Evolutionary conservation across 495 filamentous ascomycete genomes (phyloP), one percentile per base, ranked within the genome.

Genomic region (Cryomyces antarcticus): DNA sequence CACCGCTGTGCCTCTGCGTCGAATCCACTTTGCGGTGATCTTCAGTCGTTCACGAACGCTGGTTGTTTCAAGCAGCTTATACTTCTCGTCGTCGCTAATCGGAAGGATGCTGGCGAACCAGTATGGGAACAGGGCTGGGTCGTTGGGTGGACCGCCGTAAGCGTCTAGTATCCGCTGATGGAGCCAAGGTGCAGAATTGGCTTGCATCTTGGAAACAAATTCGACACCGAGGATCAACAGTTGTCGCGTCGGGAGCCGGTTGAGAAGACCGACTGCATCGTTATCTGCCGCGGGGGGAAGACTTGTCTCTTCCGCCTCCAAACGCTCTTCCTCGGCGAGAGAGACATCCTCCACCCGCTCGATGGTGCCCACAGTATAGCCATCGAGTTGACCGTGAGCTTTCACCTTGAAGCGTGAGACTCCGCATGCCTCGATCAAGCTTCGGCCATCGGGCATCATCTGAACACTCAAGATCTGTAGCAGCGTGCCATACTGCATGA

Each of bases 61-160:
- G 4, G 60, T 74, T 4, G 77, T 78, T 7, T 62, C 56, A 28
- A 94, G 59, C 17, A 94, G 59, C 6, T 64, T 65, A 50, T 93
- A 92, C 52, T 87, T 88, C 46, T 92, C 78, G 24, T 75, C 66
- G 12, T 85, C 81, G 34, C 67, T 67, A 30, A 87, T 72, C 11
- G 83, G 84, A 7, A 92, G 54, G 40, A 92, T 73, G 49, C 70
- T 80, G 11, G 82, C 85, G 47, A 95, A 80, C 87, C 87, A 95
- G 66, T 83, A 95, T 0, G 85, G 81, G 50, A 93, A 89, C 9
- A 71, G 53, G 0, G 75, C 74, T 2, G 82, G 73, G 56, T 93
- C 82, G 5, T 68, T 63, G 0, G 84, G 86, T 11, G 73, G 75
- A 33, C 75, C 68, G 6, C 85, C 85, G 52, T 87, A 89, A n/a